Evolutionary conservation across 371 early-diverging fungal genomes (phyloP), one percentile per base, ranked within the genome.

Genomic region (Synchytrium microbalum): DNA sequence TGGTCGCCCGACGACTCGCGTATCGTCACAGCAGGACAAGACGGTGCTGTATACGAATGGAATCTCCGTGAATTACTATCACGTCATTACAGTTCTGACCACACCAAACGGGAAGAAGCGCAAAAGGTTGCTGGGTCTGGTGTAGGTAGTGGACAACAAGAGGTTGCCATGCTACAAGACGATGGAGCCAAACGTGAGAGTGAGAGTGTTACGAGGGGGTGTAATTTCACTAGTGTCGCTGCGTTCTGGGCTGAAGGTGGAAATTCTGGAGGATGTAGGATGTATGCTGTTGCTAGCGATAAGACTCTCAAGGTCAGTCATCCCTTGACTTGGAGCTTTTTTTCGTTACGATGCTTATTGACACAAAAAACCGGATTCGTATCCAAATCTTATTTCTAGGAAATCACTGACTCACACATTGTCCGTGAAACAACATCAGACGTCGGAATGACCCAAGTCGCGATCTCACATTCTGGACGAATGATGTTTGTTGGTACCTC

Each of bases 21-120:
- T 3, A 67, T 84, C 19, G 75, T 84, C 2, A 72, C 76, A 3
- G 70, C 78, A 19, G 82, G 82, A 0, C 57, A 65, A 10, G 84
- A 83, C 64, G 84, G 84, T 0, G 79, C 80, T 3, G 76, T 80
- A 0, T 81, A 79, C 64, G 63, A 73, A 0, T 83, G 84, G 84
- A 53, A 72, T 27, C 65, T 78, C 10, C 64, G 59, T 13, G 32
- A 38, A 38, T 38, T 38, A 38, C 46, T 38, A 10, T 38, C 46
- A 10, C 46, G 46, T 10, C 46, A 38, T 38, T 38, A 38, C 19
- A 38, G 46, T 38, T 5, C 46, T 38, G 46, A 38, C 19, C 46
- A 38, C 19, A 38, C 46, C 10, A 38, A 38, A 19, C 5, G 19
- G 46, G 46, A 38, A 10, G 46, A 38, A 38, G 46, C 46, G 5